A percentile compares a stretch with the other conserved stretches of the same genome.
Conservation (phyloP, 208 protist genomes). For the Trypanosoma boissoni region DNA sequence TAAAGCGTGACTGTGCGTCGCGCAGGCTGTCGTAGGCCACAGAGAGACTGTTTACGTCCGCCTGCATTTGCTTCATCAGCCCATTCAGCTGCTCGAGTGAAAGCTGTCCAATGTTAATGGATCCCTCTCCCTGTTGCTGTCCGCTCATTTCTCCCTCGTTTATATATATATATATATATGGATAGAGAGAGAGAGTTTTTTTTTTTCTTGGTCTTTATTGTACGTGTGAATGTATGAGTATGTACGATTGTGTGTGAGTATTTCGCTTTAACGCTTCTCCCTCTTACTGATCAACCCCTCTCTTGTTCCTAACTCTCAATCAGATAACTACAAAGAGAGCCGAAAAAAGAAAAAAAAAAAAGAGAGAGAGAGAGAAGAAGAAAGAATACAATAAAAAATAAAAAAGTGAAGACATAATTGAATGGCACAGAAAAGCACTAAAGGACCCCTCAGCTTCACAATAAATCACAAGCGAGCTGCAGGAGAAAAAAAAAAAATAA, state of each 20-base stretch:
- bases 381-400: conserved; percentile 3
- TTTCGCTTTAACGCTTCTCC: neutral
- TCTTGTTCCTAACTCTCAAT: neutral
- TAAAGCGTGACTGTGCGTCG: conserved; percentile 67
- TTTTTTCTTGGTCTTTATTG: neutral
- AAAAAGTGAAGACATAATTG: neutral
- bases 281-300: neutral
- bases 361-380: neutral
- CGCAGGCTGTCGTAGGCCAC: conserved; percentile 78
- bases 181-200: neutral
- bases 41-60: conserved; percentile 71
- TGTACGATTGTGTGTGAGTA: conserved; percentile 13
- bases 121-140: neutral
- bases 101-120: conserved; percentile 74
- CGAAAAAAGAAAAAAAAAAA: neutral
- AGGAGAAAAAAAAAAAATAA: too few species aligned
- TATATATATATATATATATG: conserved; percentile 3
- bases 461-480: too few species aligned
- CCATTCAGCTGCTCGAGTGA: conserved; percentile 84
- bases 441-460: too few species aligned
- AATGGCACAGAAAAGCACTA: neutral
- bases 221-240: neutral
- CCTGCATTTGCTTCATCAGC: conserved; percentile 85
- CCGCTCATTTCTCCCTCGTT: conserved; percentile 4
- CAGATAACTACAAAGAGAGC: neutral